Evolutionary conservation across 331 rosid species (phyloP).

Genomic region (Rosa hybrid): DNA sequence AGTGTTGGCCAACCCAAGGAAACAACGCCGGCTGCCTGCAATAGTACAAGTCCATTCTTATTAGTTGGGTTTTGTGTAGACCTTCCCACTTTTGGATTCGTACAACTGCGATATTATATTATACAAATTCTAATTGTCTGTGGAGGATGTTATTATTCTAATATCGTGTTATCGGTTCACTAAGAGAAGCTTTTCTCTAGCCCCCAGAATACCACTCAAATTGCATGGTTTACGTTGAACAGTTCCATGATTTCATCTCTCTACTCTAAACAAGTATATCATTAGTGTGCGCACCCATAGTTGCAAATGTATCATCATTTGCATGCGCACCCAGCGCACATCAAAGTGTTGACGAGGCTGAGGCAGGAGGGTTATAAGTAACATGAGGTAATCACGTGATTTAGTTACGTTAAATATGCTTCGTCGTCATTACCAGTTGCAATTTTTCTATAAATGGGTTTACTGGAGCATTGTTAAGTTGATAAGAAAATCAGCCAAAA

Average conservation of each 20-base stretch:
- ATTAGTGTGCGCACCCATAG: not conserved
- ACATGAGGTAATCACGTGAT: not conserved
- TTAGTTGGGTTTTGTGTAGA: not conserved
- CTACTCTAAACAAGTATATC: not conserved
- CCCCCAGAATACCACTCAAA: not conserved
- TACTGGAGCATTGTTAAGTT: too few species aligned
- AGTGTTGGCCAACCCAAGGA: not conserved
- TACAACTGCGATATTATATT: not conserved
- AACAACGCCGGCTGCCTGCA: not conserved
- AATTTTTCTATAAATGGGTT: not conserved
- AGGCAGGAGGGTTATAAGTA: too few species aligned
- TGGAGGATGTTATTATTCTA: too few species aligned
- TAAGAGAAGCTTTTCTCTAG: not conserved
- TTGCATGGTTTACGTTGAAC: not conserved
- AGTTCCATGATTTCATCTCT: not conserved
- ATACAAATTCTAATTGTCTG: too few species aligned
- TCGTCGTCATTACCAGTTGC: not conserved
- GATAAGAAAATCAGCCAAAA: too few species aligned
- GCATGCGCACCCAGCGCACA: not conserved
- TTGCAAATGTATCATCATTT: not conserved
- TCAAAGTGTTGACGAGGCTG: not conserved
- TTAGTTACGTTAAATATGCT: not conserved
- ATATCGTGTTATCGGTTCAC: too few species aligned
- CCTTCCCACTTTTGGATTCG: not conserved
- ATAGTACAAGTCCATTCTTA: not conserved